Base-by-base conservation (phyloP, 768 basidiomycete species). In the Chalciporus piperatus region DNA sequence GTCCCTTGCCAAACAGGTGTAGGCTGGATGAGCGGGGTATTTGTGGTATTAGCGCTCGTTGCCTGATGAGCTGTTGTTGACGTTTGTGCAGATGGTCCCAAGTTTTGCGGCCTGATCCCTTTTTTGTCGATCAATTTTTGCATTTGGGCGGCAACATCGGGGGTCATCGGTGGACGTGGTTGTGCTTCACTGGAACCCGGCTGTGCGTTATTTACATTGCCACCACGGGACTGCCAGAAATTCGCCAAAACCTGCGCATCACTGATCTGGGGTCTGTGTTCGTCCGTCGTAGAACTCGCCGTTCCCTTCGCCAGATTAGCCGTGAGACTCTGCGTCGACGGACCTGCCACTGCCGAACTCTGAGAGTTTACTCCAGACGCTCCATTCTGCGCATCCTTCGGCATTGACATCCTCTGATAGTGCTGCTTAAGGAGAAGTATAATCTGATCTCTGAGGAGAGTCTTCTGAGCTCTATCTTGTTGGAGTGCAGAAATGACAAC, bases 51-150 rank as follows among this genome's bases (percentile, higher is more conserved):
- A 20, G 22, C 41, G 13, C 35, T 33, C 22, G 53, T 27, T 22
- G 55, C 56, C 32, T 59, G 62, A 23, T 56, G 41, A 1, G 51
- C 43, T 25, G 55, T 23, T 49, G 56, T 49, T 28, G 68, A 60
- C 19, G 52, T 47, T 17, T 58, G 67, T 35, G 56, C 52, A 19
- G 52, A 45, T 38, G 48, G 45, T 42, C 55, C 58, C 28, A 54
- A 50, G 38, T 14, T 47, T 47, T 57, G 68, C 12, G 70, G 54
- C 6, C 57, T 59, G 14, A 67, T 60, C 23, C 70, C 70, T 49
- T 72, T 74, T 61, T 76, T 76, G 44, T 83, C 81, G 5, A 72
- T 58, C 56, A 76, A 52, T 56, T 78, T 81, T 50, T 76, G 75
- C 71, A 79, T 74, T 55, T 80, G 82, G 25, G 69, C 58, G 4